Evolutionary conservation across 805 yeast genomes (phyloP).

Genomic region (Candida quercuum): DNA sequence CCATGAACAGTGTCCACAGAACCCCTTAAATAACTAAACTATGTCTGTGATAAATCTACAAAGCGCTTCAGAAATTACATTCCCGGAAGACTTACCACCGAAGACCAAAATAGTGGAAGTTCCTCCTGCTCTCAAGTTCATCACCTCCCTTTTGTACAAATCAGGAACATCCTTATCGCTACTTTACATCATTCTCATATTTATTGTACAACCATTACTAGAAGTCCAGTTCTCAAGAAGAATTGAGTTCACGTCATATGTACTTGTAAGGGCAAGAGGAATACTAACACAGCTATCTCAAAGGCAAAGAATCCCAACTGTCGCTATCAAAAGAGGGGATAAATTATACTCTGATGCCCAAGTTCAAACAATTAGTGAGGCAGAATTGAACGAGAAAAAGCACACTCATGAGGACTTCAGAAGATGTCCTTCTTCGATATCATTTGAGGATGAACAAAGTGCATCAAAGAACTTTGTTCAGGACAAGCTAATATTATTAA

Average conservation of each 20-base stretch:
- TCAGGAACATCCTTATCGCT: conserved; percentile 30
- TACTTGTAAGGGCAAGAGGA: conserved; percentile 25
- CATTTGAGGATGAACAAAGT: conserved; percentile 10
- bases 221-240: conserved; percentile 35
- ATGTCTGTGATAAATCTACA: neutral
- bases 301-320: conserved; percentile 31
- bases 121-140: conserved; percentile 22
- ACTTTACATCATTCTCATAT: conserved; percentile 27
- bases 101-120: conserved; percentile 2
- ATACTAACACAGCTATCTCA: conserved; percentile 24
- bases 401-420: no score
- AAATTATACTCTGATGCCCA: conserved; percentile 31
- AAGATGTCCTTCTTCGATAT: conserved; percentile 11
- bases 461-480: conserved; percentile 9
- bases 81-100: conserved; percentile 19
- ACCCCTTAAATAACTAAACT: no score
- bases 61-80: conserved; percentile 10
- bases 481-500: conserved; percentile 26
- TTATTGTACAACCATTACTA: conserved; percentile 36
- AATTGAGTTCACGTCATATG: conserved; percentile 25
- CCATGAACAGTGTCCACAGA: no score
- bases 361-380: conserved; percentile 18
- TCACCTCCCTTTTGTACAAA: conserved; percentile 25
- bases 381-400: no score
- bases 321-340: conserved; percentile 38